phyloP scores from a whole-genome alignment of 75 land plant species.

The Pinus taeda region DNA sequence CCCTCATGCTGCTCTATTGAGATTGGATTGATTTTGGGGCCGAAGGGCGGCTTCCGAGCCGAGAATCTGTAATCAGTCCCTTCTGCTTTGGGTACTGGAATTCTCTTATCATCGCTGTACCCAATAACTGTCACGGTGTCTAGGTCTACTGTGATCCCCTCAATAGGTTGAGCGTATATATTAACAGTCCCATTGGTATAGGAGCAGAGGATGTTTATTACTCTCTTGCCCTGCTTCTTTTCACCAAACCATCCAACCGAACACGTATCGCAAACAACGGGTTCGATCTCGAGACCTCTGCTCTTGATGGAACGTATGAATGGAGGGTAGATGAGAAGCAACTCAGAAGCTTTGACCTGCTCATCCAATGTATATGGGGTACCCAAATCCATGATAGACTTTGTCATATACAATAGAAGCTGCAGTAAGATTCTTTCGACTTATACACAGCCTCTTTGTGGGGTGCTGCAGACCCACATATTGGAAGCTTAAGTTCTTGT shows the following conservation, averaged over 20 bases:
- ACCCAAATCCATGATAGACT: conserved; percentile 40
- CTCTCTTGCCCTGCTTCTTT: conserved; percentile 27
- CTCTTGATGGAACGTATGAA: conserved; percentile 33
- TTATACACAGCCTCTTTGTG: conserved; percentile 45
- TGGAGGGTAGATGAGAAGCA: conserved; percentile 29
- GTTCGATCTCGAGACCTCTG: conserved; percentile 34
- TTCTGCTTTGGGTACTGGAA: conserved; percentile 1
- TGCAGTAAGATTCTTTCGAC: conserved; percentile 21
- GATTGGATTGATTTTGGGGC: conserved; percentile 24
- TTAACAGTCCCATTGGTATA: conserved; percentile 41
- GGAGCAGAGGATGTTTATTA: conserved; percentile 42
- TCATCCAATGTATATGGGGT: conserved; percentile 44
- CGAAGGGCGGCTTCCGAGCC: background rate
- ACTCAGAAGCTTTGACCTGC: conserved; percentile 8
- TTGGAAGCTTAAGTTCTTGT: conserved; percentile 27
- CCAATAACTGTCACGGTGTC: conserved; percentile 25
- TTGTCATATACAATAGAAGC: conserved; percentile 18
- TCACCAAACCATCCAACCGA: conserved; percentile 61
- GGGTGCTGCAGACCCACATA: conserved; percentile 62
- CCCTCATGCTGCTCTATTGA: conserved; percentile 22
- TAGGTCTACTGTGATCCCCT: conserved; percentile 56
- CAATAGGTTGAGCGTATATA: conserved; percentile 55
- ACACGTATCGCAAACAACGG: conserved; percentile 33
- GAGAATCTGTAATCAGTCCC: conserved; percentile 33
- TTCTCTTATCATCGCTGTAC: background rate